A percentile compares a stretch with the other conserved stretches of the same genome.
Conservation (phyloP, 176 grass and related monocot genomes). For the Triticum timopheevii region DNA sequence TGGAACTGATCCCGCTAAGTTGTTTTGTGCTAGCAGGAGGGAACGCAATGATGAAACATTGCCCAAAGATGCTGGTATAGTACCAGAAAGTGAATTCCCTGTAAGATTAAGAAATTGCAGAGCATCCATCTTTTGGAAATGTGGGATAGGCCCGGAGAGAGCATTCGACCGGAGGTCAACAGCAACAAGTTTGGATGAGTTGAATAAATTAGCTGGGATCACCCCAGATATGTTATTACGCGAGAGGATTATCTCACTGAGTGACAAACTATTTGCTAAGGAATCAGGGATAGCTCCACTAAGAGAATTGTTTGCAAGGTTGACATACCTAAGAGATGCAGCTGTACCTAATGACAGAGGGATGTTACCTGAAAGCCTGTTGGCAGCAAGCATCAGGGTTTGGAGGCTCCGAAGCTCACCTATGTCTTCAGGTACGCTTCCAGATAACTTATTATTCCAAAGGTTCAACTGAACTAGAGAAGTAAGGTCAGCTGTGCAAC, state of each 20-base stretch:
- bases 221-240: slow-evolving; percentile 10
- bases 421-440: slow-evolving; percentile 28
- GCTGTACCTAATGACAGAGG: slow-evolving; percentile 6
- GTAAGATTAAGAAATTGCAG: slow-evolving; percentile 13
- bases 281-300: slow-evolving; percentile 19
- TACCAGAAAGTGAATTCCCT: slow-evolving; percentile 8
- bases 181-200: slow-evolving; percentile 10
- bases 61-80: slow-evolving; percentile 22
- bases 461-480: slow-evolving; percentile 35
- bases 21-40: slow-evolving; percentile 9
- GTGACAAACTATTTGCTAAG: background rate
- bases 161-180: slow-evolving; percentile 4
- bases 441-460: slow-evolving; percentile 29
- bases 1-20: background rate
- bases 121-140: background rate
- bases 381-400: background rate
- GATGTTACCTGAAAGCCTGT: slow-evolving; percentile 29
- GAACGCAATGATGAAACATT: slow-evolving; percentile 30
- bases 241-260: slow-evolving; percentile 15
- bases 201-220: slow-evolving; percentile 29
- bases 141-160: slow-evolving; percentile 22
- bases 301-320: slow-evolving; percentile 30
- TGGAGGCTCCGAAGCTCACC: background rate
- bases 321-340: background rate
- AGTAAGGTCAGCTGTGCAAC: slow-evolving; percentile 21